Evolutionary conservation across 2,329 filamentous ascomycete species (phyloP), one percentile per base, ranked within the genome.

Genomic region (Neopestalotiopsis sp.): DNA sequence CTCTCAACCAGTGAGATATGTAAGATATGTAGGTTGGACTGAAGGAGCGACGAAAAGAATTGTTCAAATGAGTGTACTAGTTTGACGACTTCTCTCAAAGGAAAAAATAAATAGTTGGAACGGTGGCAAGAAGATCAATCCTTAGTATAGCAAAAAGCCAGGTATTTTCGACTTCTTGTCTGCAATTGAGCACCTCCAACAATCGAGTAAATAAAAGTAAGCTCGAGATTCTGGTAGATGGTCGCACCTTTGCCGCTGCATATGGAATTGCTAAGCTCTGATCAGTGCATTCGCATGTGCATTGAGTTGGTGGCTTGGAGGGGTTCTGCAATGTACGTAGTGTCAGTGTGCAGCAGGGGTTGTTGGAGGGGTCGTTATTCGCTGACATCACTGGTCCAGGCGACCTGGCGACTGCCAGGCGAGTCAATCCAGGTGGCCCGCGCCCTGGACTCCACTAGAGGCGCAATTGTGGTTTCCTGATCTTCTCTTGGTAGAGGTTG

Each of bases 341-440:
- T 38, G 61, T 17, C 4, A 52, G 45, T n/a, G 45, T 52, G n/a
- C 61, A 62, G 59, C 61, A 62, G 59, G 52, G 34, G 24, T 61
- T 30, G 28, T 49, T 67, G 65, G 56, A 60, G 65, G 65, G 56
- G 65, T 56, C 59, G 56, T 40, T 28, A 56, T 38, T 45, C 64
- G 32, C 64, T 66, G 64, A 66, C 64, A 66, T 66, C 64, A 66
- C 64, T 57, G 64, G 45, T 38, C 30, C 14, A 28, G 14, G 28
- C 30, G 59, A 34, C 30, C 14, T 28, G 14, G 28, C 30, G 59
- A 34, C 14, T 62, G 28, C 20, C 30, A 30, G 28, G 32, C 30
- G 14, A n/a, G n/a, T 52, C 45, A 20, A 38, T 17, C 17, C n/a
- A 52, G 45, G n/a, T 52, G 45, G 20, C 17, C 45, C 45, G 45